Evolutionary conservation across 2,329 filamentous ascomycete genomes (phyloP).

Genomic region (Xylariales sp.): DNA sequence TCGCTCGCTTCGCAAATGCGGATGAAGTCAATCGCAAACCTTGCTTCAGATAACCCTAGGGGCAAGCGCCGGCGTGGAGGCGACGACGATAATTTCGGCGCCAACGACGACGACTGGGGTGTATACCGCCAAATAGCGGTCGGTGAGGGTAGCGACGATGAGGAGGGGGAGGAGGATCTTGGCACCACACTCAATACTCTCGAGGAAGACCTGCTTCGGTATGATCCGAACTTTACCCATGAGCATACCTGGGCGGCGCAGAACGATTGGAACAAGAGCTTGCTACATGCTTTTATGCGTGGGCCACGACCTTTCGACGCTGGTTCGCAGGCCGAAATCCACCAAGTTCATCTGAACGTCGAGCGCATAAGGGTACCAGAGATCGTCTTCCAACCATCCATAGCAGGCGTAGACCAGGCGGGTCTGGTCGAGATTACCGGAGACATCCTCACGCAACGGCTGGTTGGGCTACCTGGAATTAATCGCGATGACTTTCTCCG

Average conservation of each 20-base stretch:
- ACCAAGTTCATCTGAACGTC: constrained; percentile 95
- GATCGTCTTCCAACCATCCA: constrained; percentile 90
- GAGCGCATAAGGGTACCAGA: constrained; percentile 95
- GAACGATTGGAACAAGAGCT: constrained; percentile 92
- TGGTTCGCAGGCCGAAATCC: constrained; percentile 79
- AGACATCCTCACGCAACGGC: constrained; percentile 87
- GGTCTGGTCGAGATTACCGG: constrained; percentile 92
- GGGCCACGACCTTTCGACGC: constrained; percentile 88
- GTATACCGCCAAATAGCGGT: constrained; percentile 94
- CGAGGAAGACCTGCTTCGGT: constrained; percentile 85
- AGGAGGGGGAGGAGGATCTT: constrained; percentile 89
- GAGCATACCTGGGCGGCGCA: constrained; percentile 92
- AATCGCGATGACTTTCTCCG: constrained; percentile 77
- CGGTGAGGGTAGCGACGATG: constrained; percentile 80
- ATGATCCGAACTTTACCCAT: constrained; percentile 91
- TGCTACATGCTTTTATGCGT: constrained; percentile 89
- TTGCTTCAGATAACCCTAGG: constrained; percentile 86
- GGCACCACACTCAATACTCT: constrained; percentile 77
- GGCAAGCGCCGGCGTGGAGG: constrained; percentile 88
- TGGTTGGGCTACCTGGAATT: constrained; percentile 63
- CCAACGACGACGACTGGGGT: constrained; percentile 97
- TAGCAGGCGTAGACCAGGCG: constrained; percentile 92
- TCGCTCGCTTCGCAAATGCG: constrained; percentile 95
- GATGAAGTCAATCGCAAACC: constrained; percentile 97
- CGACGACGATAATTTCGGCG: constrained; percentile 96